Conservation (phyloP, 2,329 filamentous ascomycete species). For the Fonsecaea nubica region DNA sequence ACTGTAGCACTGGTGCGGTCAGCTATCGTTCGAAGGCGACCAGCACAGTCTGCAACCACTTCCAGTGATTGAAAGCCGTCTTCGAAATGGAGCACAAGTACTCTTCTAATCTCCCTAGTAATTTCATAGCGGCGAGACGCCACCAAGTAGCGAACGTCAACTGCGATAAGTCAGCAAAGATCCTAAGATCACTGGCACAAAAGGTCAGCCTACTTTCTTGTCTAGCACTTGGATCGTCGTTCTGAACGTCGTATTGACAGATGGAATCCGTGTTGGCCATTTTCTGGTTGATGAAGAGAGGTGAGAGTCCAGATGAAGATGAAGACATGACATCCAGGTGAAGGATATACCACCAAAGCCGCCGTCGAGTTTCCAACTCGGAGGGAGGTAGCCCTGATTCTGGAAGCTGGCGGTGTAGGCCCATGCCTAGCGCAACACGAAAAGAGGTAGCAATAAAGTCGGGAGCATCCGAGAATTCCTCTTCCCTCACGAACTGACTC, state of each 20-base stretch:
- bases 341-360: constrained; percentile 38
- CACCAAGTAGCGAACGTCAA: constrained; percentile 36
- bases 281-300: constrained; percentile 37
- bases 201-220: constrained; percentile 9
- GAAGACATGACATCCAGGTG: constrained; percentile 39
- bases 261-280: constrained; percentile 36
- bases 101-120: constrained; percentile 34
- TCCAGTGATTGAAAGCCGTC: constrained; percentile 26
- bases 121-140: constrained; percentile 34
- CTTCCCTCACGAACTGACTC: constrained; percentile 37
- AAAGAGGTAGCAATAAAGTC: constrained; percentile 37
- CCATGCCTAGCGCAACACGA: constrained; percentile 36
- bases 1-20: constrained; percentile 11
- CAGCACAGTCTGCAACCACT: constrained; percentile 21
- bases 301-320: constrained; percentile 33
- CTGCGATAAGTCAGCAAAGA: constrained; percentile 15
- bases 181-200: neutral
- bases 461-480: constrained; percentile 36
- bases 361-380: constrained; percentile 34
- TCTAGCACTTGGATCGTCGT: neutral
- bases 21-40: constrained; percentile 23
- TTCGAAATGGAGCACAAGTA: constrained; percentile 34
- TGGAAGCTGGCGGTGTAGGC: constrained; percentile 33
- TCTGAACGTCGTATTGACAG: constrained; percentile 25
- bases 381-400: constrained; percentile 26